Base-by-base conservation (phyloP, 2,329 filamentous ascomycete genomes). In the Penicillium fuscoglaucum region DNA sequence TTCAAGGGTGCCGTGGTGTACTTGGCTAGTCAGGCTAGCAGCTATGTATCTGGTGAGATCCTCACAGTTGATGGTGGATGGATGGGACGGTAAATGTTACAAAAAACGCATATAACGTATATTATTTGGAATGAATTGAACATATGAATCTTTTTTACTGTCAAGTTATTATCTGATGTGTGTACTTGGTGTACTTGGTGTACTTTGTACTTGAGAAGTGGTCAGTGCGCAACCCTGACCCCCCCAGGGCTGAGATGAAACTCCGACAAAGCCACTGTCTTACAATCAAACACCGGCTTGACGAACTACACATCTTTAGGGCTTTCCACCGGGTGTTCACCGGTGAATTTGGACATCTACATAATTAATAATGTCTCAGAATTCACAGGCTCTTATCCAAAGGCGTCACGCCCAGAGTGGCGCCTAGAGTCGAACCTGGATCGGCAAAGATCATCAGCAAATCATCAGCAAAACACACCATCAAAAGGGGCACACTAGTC, bases 11-110 rank as follows among this genome's bases (percentile, higher is more conserved):
- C 85, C 0, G 83, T 88, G 0, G 88, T 96, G 29, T 96, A 86
- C 69, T 77, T 96, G 62, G 90, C 90, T 1, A 89, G 89, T 68
- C 82, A 79, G 71, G 89, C 88, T n/a, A 90, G 89, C 71, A 84
- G 80, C 10, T 96, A 96, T 78, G 88, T 96, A 39, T 91, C 84
- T 65, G 92, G 92, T 0, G 90, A 96, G 76, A 80, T 91, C 6
- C 71, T 96, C 66, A 88, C 90, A 28, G 90, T 96, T 47, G 93
- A 96, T 75, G 92, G 92, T 8, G 92, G 92, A 12, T 96, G 91
- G 91, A 96, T 96, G 91, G 91, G 90, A 1, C 82, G 91, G 80
- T 96, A 80, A 65, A 45, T 15, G 21, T 35, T 41, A 6, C 12
- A 6, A 31, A 21, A 21, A 28, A 47, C 35, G 28, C 15, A 19